A percentile compares a stretch with the other conserved stretches of the same genome.
These are phyloP conservation scores for Cyclotella choctawhatcheeana DNA, from an alignment of 108 stramenopile genomes.

Conservation along the genomic window DNA sequence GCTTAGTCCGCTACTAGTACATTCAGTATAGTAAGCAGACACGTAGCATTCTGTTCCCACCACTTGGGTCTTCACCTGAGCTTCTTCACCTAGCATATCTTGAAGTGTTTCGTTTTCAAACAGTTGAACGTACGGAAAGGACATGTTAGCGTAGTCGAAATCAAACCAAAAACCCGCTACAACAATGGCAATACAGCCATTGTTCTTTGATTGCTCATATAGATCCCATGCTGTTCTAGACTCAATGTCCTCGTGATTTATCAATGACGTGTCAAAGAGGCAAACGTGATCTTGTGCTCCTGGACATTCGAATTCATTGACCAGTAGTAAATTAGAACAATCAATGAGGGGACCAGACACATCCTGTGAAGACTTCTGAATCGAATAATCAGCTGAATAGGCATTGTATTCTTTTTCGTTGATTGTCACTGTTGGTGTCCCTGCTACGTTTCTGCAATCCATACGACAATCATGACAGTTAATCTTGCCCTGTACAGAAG, in stretches of 20 bases:
- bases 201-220: background rate
- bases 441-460: background rate
- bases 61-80: background rate
- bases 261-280: background rate
- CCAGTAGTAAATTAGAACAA: conserved; percentile 1
- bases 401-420: background rate
- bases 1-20: too few species aligned
- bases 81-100: background rate
- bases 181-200: background rate
- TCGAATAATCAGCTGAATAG: too few species aligned
- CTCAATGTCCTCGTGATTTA: too few species aligned
- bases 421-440: background rate
- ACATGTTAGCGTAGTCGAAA: background rate
- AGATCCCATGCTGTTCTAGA: too few species aligned
- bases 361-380: too few species aligned
- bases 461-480: background rate
- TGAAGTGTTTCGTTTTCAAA: background rate
- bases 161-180: background rate
- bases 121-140: background rate
- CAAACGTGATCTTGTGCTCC: background rate
- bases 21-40: background rate
- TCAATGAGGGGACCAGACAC: background rate
- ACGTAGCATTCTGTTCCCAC: background rate
- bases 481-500: background rate
- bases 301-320: background rate